phyloP scores from a whole-genome alignment of 2,329 filamentous ascomycete species.

The Tolypocladium tropicale region DNA sequence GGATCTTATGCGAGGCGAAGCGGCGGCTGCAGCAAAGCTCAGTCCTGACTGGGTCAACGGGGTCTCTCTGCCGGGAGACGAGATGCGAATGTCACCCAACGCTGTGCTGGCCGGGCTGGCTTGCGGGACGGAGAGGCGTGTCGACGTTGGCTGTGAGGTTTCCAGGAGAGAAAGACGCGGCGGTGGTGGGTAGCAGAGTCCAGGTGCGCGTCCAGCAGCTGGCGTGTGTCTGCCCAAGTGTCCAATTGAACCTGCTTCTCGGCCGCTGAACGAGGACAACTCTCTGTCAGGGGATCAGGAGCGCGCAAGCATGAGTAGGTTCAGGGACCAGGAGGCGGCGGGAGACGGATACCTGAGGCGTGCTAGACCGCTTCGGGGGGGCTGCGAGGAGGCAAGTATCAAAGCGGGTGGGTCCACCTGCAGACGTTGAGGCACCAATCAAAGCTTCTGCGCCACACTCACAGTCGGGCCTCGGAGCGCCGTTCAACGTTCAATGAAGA shows the following conservation, averaged over 20 bases:
- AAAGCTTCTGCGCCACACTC: background rate
- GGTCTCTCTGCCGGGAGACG: background rate
- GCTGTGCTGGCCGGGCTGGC: background rate
- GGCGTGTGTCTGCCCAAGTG: background rate
- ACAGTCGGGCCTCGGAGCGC: background rate
- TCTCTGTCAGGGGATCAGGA: background rate
- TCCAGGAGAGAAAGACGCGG: background rate
- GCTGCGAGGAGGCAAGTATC: too few relatives aligned
- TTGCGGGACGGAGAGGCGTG: background rate
- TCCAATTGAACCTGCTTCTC: background rate
- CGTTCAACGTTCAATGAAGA: too few relatives aligned
- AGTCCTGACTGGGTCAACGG: background rate
- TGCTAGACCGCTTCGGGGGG: background rate
- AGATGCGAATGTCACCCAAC: background rate
- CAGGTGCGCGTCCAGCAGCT: background rate
- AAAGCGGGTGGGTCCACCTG: background rate
- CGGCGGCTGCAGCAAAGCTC: background rate
- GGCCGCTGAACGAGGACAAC: background rate
- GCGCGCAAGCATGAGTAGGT: too few relatives aligned
- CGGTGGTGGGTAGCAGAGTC: background rate
- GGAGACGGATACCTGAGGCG: background rate
- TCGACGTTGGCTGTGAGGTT: background rate
- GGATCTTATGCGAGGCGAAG: conserved; percentile 3
- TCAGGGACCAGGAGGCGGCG: background rate
- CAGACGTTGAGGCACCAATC: background rate